Base-by-base conservation (phyloP, 108 stramenopile genomes). In the Cyclotella kingstonii region DNA sequence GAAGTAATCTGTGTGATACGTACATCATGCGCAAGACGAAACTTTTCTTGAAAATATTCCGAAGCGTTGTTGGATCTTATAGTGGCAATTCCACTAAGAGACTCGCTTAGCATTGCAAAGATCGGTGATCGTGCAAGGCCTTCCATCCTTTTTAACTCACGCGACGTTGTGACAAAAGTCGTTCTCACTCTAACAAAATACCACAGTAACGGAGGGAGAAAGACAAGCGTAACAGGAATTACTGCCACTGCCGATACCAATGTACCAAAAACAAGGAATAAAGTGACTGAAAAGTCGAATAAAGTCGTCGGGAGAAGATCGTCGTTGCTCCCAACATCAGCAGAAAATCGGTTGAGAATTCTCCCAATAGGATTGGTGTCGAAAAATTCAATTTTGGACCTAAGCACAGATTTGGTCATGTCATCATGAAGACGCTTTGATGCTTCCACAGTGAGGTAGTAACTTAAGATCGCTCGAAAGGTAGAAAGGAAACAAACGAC, bases 331-430 rank as follows among this genome's bases (percentile, higher is more conserved):
- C 93, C 93, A 17, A 91, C 88, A 60, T 94, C 93, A 31, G 84
- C 84, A 38, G 67, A 55, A 59, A 81, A 77, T 11, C 95, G 69
- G 68, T 92, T 92, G 35, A 95, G 57, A 17, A 97, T 88, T 50
- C 94, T 81, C 1, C 97, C 97, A 6, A 88, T 49, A 3, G 97
- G 94, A 48, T 94, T 95, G n/a, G 85, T 86, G 65, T 95, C 95
- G 61, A 95, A 97, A 68, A 93, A 97, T 19, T 73, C 63, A 45
- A 93, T 86, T 42, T 84, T 89, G 7, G 94, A 87, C 44, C 91
- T 48, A 8, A 97, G 74, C 7, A 97, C 85, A 21, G 86, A 60
- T 29, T 66, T 60, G 0, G 90, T 63, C 92, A 94, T 94, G 26
- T 63, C 52, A 63, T 94, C 80, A 63, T 95, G 94, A 28, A 94